Conservation (phyloP, 2,329 filamentous ascomycete genomes). For the Sporothrix schenckii region DNA sequence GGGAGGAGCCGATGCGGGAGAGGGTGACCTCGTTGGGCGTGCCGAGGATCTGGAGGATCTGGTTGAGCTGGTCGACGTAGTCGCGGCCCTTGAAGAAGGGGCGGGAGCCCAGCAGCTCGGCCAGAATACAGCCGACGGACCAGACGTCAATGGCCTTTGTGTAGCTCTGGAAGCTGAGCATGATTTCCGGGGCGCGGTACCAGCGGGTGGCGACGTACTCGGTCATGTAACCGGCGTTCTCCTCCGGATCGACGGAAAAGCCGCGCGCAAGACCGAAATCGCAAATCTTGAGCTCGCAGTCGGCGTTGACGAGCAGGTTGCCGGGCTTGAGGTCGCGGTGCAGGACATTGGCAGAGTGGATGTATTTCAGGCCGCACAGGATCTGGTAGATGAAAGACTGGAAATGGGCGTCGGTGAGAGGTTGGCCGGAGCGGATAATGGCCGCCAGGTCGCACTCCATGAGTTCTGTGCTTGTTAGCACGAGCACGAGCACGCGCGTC, state of each 20-base stretch:
- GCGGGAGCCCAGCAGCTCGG: constrained; percentile 90
- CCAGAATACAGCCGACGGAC: constrained; percentile 97
- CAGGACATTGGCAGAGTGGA: constrained; percentile 96
- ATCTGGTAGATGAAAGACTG: constrained; percentile 99
- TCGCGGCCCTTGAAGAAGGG: constrained; percentile 99
- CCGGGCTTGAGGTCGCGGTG: constrained; percentile 97
- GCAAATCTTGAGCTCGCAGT: constrained; percentile 99
- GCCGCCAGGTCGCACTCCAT: constrained; percentile 99
- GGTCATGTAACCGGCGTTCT: constrained; percentile 99
- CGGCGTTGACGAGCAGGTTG: constrained; percentile 95
- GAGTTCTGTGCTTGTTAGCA: constrained; percentile 65
- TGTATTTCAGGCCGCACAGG: constrained; percentile 97
- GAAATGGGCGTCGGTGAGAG: constrained; percentile 97
- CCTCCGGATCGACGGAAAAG: constrained; percentile 95
- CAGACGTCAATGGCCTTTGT: constrained; percentile 99
- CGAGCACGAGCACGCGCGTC: not conserved
- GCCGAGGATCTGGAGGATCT: constrained; percentile 96
- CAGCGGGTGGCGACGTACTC: constrained; percentile 98
- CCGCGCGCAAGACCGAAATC: constrained; percentile 96
- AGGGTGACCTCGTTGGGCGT: constrained; percentile 96
- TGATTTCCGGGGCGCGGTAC: constrained; percentile 95
- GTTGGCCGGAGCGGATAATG: constrained; percentile 96
- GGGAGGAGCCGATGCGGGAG: constrained; percentile 87
- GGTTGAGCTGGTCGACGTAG: constrained; percentile 99
- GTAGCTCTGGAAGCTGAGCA: constrained; percentile 99